phyloP scores from a whole-genome alignment of 805 yeast genomes.

The Candida pseudofarinosa region DNA sequence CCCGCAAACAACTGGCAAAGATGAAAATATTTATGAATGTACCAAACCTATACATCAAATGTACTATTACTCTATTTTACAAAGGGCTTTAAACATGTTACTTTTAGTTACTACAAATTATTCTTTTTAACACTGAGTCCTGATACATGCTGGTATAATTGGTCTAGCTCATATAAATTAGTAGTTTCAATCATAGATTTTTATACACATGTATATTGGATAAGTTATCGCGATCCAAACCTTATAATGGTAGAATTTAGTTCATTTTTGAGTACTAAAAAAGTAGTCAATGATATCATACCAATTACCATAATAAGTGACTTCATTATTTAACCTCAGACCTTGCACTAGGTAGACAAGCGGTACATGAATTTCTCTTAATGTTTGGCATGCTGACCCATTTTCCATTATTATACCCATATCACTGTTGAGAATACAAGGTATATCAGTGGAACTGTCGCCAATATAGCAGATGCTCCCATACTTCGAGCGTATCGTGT shows the following conservation, averaged over 20 bases:
- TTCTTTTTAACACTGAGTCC: too few relatives aligned
- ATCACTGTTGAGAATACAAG: constrained; percentile 45
- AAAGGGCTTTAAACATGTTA: too few relatives aligned
- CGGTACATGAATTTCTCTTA: constrained; percentile 4
- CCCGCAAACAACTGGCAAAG: constrained; percentile 25
- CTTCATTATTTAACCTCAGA: neutral
- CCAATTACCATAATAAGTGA: constrained; percentile 9
- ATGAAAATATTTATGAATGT: constrained; percentile 3
- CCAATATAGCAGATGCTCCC: constrained; percentile 47
- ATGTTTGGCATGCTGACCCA: constrained; percentile 23
- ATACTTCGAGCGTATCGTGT: constrained; percentile 7
- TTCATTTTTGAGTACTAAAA: neutral
- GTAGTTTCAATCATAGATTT: too few relatives aligned
- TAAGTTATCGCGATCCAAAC: too few relatives aligned
- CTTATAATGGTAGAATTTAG: too few relatives aligned
- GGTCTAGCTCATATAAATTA: too few relatives aligned
- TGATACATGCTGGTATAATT: too few relatives aligned
- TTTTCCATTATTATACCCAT: constrained; percentile 44
- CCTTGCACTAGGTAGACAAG: neutral
- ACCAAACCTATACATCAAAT: too few relatives aligned
- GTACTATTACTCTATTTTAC: too few relatives aligned
- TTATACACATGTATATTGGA: too few relatives aligned
- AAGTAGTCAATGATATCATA: constrained; percentile 4
- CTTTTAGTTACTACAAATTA: too few relatives aligned
- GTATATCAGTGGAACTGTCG: constrained; percentile 58